Base-by-base conservation (phyloP, 139 green algal genomes). In the Auxenochlorella protothecoides region DNA sequence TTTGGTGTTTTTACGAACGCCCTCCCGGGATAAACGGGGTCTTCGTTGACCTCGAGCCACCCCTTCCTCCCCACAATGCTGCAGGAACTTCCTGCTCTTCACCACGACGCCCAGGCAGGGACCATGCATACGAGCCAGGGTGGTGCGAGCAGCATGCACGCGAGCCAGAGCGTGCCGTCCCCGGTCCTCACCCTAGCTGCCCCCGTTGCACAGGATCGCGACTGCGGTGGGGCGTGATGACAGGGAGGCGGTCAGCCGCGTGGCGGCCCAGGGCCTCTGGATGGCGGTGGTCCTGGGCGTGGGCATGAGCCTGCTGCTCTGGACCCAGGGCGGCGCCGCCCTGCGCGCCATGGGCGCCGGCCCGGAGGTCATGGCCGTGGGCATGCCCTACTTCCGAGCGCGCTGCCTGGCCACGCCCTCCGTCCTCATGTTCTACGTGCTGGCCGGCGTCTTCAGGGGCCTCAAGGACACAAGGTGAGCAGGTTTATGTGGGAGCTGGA, bases 51-150 rank as follows among this genome's bases (percentile, higher is more conserved):
- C 15, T 66, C 10, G 62, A 9, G 62, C 11, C 44, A 7, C 44
- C 8, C 12, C 59, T 5, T 53, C 51, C 13, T 2, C 59, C 56
- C 52, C 12, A 64, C 61, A 51, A 51, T 71, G 71, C 55, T 56
- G 61, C 14, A 70, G 66, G 65, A 82, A 82, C 65, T 82, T 82
- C 72, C 65, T 82, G 5, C 75, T 82, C 12, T 82, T 79, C 63
- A 76, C 77, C 2, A 82, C 77, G 44, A 79, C 73, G 7, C 77
- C 77, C 7, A 44, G 77, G 27, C 27, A 44, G 27, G 27, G 27
- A 44, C 27, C 27, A 44, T 44, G 27, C 27, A 44, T 44, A 44
- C 1, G 27, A 44, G 27, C 27, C 0, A 44, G 27, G 27, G 27
- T 44, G 27, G 27, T 44, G 27, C 27, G 27, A 44, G 27, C 27